Base-by-base conservation (phyloP, 2,329 filamentous ascomycete species). In the Colletotrichum phormii region DNA sequence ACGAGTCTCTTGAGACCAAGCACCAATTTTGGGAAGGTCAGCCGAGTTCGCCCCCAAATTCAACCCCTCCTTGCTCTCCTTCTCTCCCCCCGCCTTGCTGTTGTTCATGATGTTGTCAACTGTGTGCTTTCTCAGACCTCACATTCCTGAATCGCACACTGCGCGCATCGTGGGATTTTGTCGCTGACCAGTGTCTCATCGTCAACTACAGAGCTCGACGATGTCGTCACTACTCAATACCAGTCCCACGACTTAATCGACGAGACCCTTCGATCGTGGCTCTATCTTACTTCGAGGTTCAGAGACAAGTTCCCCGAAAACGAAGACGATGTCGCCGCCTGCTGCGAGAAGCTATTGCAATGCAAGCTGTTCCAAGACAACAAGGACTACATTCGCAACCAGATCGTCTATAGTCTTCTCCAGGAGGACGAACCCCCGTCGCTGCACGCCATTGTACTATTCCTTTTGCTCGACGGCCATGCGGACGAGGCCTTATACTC, bases 381-480 rank as follows among this genome's bases (percentile, higher is more conserved):
- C 81, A 89, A 90, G 76, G 92, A 95, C 70, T 98, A 99, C 83
- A 94, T 98, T 75, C 94, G 96, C 75, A 93, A 91, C 57, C 97
- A 98, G 84, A 95, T 99, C 78, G 91, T 98, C 76, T 95, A 97
- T 83, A 95, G 95, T 81, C 87, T 99, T 64, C 85, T 98, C 76
- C 88, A 98, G 88, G 97, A 98, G 84, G 95, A 98, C 78, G 94
- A 97, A 76, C 84, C 90, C 22, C 89, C 90, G 42, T 90, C 92
- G n/a, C 87, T 99, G 59, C 94, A 97, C 81, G 88, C 95, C 73
- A 94, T 97, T 72, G 90, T 92, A 29, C 95, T 92, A 74, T 92
- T 98, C 78, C 88, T 99, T 42, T 89, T 98, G 26, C 93, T 96
- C 78, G 95, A 98, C 81, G 97, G 96, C 55, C 92, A 93, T 72